phyloP scores from a whole-genome alignment of 1,284 basidiomycete species.

The Trichosporon sp. region DNA sequence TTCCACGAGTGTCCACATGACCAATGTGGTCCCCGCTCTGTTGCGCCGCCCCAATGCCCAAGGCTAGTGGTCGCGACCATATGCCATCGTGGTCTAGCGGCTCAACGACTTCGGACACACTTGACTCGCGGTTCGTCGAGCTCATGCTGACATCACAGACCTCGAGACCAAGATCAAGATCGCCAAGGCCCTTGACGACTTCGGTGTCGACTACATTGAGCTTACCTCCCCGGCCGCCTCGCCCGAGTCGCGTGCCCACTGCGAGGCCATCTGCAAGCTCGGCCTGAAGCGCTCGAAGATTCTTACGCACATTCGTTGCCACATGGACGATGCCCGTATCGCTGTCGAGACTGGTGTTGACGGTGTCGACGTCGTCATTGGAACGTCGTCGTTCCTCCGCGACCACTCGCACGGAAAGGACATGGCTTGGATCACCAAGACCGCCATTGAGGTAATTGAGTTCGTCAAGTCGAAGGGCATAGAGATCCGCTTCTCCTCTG shows the following conservation, averaged over 20 bases:
- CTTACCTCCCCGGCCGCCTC: constrained; percentile 97
- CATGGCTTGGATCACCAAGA: constrained; percentile 99
- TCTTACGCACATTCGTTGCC: constrained; percentile 97
- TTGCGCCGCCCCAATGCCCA: no score
- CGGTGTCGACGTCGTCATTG: constrained; percentile 99
- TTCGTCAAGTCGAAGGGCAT: constrained; percentile 99
- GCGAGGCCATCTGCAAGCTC: constrained; percentile 99
- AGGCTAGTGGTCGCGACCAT: no score
- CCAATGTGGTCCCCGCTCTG: no score
- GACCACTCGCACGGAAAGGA: constrained; percentile 99
- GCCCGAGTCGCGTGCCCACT: constrained; percentile 89
- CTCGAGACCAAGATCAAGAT: constrained; percentile 99
- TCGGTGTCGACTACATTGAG: constrained; percentile 99
- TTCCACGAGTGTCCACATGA: no score
- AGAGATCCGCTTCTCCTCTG: constrained; percentile 98
- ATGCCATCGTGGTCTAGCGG: no score
- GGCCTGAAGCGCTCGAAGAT: constrained; percentile 78
- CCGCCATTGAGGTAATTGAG: constrained; percentile 92
- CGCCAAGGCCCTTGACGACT: constrained; percentile 89
- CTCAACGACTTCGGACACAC: no score
- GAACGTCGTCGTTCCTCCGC: constrained; percentile 96
- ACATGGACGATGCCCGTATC: constrained; percentile 99
- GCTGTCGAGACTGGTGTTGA: constrained; percentile 99
- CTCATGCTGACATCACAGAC: constrained; percentile 18
- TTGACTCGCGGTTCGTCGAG: neutral